phyloP scores from a whole-genome alignment of 352 stramenopile genomes.

The Phytopythium ostracodes region DNA sequence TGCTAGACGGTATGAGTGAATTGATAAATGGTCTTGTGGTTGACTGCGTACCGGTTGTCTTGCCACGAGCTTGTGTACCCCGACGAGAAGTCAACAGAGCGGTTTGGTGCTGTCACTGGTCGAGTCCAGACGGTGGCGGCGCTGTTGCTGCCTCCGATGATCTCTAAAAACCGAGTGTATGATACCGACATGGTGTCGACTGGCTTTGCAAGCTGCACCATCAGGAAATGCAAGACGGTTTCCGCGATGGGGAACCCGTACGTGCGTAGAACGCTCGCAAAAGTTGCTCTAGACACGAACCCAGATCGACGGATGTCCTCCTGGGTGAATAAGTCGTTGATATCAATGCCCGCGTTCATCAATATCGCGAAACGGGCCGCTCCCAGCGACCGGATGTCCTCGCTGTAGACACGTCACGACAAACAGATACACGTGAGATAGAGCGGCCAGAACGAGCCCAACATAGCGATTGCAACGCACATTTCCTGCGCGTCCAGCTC shows the following conservation, averaged over 20 bases:
- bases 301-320: slow-evolving; percentile 35
- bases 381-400: slow-evolving; percentile 36
- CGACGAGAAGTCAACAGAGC: not conserved
- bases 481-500: slow-evolving; percentile 48
- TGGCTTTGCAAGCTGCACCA: slow-evolving; percentile 41
- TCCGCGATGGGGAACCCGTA: slow-evolving; percentile 32
- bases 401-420: slow-evolving; percentile 18
- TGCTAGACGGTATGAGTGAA: not conserved
- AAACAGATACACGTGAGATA: not conserved
- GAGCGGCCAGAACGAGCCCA: not conserved
- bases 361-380: slow-evolving; percentile 23
- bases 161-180: slow-evolving; percentile 56
- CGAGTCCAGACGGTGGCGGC: slow-evolving; percentile 10
- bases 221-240: slow-evolving; percentile 42
- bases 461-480: slow-evolving; percentile 17
- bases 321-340: slow-evolving; percentile 36
- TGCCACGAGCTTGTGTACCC: not conserved
- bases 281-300: slow-evolving; percentile 33
- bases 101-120: slow-evolving; percentile 4
- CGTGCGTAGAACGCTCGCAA: slow-evolving; percentile 34
- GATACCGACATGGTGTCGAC: slow-evolving; percentile 49
- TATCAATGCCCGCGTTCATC: slow-evolving; percentile 27
- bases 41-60: not conserved
- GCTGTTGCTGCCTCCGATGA: slow-evolving; percentile 26
- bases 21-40: not conserved